A percentile compares a stretch with the other conserved stretches of the same genome.
Evolutionary conservation across 345 rosid genomes (phyloP).

Genomic region (Camelina sativa): DNA sequence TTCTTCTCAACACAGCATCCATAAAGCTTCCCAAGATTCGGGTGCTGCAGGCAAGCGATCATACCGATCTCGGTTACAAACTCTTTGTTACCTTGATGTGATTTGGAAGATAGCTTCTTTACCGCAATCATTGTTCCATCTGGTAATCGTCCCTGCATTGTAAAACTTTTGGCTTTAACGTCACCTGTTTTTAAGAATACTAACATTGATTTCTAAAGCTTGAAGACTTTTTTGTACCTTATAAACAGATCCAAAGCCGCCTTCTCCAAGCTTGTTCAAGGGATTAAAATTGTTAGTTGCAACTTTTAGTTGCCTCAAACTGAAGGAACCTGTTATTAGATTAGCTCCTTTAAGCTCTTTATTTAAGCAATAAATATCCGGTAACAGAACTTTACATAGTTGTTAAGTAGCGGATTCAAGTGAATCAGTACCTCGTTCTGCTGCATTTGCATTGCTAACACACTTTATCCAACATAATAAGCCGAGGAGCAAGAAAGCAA

Average conservation of each 20-base stretch:
- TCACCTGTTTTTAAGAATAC: neutral
- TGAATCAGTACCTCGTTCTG: conserved; percentile 8
- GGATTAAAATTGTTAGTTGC: conserved; percentile 44
- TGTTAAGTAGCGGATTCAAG: neutral
- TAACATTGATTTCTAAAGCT: neutral
- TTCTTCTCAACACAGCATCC: conserved; percentile 52
- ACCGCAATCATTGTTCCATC: conserved; percentile 49
- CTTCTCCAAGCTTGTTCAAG: conserved; percentile 50
- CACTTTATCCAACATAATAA: conserved; percentile 47
- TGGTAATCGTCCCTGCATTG: conserved; percentile 38
- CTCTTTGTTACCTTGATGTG: conserved; percentile 53
- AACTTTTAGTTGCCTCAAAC: conserved; percentile 42
- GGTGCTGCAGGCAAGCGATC: conserved; percentile 52
- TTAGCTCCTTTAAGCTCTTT: neutral
- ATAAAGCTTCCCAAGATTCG: conserved; percentile 51
- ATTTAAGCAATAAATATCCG: neutral
- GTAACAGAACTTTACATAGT: neutral
- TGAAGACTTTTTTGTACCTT: conserved; percentile 31
- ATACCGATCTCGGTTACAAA: conserved; percentile 53
- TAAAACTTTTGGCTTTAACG: neutral
- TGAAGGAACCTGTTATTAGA: conserved; percentile 36
- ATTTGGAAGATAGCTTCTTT: conserved; percentile 50
- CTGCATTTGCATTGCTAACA: neutral
- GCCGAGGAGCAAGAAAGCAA: conserved; percentile 41
- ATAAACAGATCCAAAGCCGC: conserved; percentile 50